Conservation (phyloP, 768 basidiomycete species). For the Auricularia auricula-judae region DNA sequence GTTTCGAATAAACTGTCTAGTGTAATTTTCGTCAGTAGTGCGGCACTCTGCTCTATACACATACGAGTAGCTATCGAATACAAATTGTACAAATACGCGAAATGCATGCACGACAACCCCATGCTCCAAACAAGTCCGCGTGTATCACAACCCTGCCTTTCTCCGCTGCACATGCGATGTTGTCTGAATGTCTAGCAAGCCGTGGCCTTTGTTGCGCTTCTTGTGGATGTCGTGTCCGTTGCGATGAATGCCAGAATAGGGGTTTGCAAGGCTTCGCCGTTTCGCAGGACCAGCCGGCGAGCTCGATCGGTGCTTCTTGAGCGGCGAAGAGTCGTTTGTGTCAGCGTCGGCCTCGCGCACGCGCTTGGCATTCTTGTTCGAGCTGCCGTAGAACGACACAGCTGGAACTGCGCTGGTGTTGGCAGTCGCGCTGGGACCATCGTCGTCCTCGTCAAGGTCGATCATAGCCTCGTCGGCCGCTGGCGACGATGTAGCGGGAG, state of each 20-base stretch:
- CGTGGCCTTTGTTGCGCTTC: neutral
- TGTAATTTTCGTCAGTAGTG: no score
- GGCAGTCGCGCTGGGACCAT: slow-evolving; percentile 38
- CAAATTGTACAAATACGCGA: no score
- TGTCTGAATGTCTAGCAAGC: neutral
- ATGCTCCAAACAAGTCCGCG: no score
- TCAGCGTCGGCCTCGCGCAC: neutral
- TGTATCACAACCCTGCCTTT: neutral
- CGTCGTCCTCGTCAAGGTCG: slow-evolving; percentile 19
- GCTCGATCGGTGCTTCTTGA: slow-evolving; percentile 15
- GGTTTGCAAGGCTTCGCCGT: neutral
- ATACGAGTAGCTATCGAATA: no score
- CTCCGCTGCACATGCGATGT: neutral
- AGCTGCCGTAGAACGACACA: slow-evolving; percentile 10
- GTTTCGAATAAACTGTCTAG: no score
- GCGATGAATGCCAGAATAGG: neutral
- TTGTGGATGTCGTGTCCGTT: neutral
- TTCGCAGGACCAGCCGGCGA: neutral
- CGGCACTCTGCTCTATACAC: no score
- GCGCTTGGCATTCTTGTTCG: neutral
- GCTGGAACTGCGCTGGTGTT: slow-evolving; percentile 52
- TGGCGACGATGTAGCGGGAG: neutral
- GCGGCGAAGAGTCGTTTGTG: slow-evolving; percentile 7
- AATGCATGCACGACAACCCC: no score
- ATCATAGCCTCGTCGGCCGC: neutral